Conservation (phyloP, 2,329 filamentous ascomycete genomes). For the Ceratocystis alfenasii region DNA sequence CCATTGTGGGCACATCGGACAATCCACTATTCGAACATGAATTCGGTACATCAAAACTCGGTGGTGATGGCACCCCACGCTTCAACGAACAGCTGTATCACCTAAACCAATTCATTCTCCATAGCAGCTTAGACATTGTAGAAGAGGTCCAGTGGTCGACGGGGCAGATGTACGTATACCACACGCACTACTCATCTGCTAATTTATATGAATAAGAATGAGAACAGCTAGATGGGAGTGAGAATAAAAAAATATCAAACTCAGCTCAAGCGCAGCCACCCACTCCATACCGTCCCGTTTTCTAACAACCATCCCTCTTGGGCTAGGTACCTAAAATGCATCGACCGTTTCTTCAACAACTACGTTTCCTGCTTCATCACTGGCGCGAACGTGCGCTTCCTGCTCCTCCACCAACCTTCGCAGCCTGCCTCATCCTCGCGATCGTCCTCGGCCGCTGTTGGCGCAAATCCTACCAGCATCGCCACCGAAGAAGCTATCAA, state of each 20-base stretch:
- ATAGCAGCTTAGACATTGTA: conserved; percentile 85
- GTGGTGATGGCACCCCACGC: conserved; percentile 81
- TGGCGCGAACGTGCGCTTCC: conserved; percentile 81
- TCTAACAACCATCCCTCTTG: not conserved
- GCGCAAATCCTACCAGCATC: conserved; percentile 72
- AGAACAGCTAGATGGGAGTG: too few relatives aligned
- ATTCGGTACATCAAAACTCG: conserved; percentile 91
- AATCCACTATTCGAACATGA: conserved; percentile 94
- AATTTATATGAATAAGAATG: conserved; percentile 33
- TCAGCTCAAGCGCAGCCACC: conserved; percentile 80
- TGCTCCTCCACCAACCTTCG: conserved; percentile 76
- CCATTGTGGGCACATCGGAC: conserved; percentile 88
- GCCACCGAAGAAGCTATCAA: conserved; percentile 92
- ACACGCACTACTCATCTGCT: not conserved
- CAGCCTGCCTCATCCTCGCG: conserved; percentile 29
- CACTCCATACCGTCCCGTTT: conserved; percentile 70
- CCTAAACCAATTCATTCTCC: conserved; percentile 95
- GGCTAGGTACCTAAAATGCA: conserved; percentile 79
- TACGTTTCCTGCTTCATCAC: conserved; percentile 94
- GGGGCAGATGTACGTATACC: conserved; percentile 58
- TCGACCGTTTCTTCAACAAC: conserved; percentile 93
- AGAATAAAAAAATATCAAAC: conserved; percentile 48
- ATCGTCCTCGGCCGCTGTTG: conserved; percentile 56
- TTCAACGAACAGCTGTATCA: conserved; percentile 82
- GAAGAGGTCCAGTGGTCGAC: conserved; percentile 93